phyloP scores from a whole-genome alignment of 805 yeast genomes.

The Maudiozyma serrabonitensis region DNA sequence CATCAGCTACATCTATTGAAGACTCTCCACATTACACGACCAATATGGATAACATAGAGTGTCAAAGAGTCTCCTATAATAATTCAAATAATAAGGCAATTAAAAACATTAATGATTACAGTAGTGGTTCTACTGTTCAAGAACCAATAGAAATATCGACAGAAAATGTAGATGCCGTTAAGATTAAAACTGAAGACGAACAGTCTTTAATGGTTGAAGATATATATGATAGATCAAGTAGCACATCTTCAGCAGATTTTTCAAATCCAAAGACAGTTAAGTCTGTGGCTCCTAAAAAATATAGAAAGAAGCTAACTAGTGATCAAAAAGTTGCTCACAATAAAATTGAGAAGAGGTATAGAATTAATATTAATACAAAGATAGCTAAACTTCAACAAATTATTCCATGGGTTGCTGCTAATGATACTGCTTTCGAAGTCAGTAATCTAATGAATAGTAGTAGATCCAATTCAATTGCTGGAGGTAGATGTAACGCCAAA shows the following conservation, averaged over 20 bases:
- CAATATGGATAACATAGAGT: background rate
- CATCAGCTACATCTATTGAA: conserved; percentile 10
- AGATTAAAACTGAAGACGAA: background rate
- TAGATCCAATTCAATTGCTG: conserved; percentile 16
- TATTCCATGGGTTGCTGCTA: conserved; percentile 58
- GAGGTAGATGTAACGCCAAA: conserved; percentile 39
- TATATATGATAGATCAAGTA: background rate
- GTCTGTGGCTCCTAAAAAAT: conserved; percentile 20
- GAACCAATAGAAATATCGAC: background rate
- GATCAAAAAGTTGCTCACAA: conserved; percentile 64
- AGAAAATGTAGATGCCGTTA: background rate
- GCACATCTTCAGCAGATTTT: background rate
- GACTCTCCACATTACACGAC: conserved; percentile 7
- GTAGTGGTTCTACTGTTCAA: background rate
- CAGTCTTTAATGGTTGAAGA: background rate
- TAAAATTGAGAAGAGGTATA: conserved; percentile 59
- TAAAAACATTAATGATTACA: background rate
- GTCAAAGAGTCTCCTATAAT: background rate
- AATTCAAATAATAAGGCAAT: background rate
- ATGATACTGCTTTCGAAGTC: conserved; percentile 50
- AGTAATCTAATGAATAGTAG: conserved; percentile 11
- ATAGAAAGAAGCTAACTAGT: conserved; percentile 44
- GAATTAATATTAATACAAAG: conserved; percentile 63
- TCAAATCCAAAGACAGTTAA: background rate
- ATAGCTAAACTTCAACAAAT: conserved; percentile 57